A percentile compares a stretch with the other conserved stretches of the same genome.
phyloP scores from a whole-genome alignment of 176 grass and related monocot species.

The Carex myosuroides region DNA sequence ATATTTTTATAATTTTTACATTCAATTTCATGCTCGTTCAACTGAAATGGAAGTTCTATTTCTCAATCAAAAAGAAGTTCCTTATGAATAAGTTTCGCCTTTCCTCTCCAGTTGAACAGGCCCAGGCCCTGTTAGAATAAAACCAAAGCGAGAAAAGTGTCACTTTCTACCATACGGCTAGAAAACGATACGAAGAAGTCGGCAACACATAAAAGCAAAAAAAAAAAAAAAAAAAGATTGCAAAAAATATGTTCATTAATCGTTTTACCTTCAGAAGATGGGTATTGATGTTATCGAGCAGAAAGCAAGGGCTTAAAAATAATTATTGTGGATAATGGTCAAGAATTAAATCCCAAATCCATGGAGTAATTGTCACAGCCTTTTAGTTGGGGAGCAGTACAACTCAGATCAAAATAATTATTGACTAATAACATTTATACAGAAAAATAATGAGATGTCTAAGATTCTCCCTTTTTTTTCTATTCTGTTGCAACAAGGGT shows the following conservation, averaged over 20 bases:
- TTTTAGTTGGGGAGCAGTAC: not conserved
- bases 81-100: too few species aligned
- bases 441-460: not conserved
- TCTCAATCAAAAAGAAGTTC: too few species aligned
- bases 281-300: not conserved
- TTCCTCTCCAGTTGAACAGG: too few species aligned
- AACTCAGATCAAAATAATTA: slow-evolving; percentile 1
- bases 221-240: not conserved
- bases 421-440: not conserved
- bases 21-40: too few species aligned
- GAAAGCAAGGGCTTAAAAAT: not conserved
- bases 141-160: not conserved
- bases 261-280: too few species aligned
- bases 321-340: too few species aligned
- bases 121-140: too few species aligned
- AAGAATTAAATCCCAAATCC: not conserved
- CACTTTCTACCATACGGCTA: not conserved
- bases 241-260: not conserved
- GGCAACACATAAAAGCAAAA: not conserved
- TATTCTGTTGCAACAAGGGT: not conserved
- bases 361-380: not conserved
- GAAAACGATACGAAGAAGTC: not conserved
- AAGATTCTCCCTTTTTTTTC: not conserved
- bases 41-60: too few species aligned
- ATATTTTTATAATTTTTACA: too few species aligned